Percentiles rank a stretch among this genome's conserved stretches.
phyloP scores from a whole-genome alignment of 2,329 filamentous ascomycete species.

The Basipetospora chlamydospora region DNA sequence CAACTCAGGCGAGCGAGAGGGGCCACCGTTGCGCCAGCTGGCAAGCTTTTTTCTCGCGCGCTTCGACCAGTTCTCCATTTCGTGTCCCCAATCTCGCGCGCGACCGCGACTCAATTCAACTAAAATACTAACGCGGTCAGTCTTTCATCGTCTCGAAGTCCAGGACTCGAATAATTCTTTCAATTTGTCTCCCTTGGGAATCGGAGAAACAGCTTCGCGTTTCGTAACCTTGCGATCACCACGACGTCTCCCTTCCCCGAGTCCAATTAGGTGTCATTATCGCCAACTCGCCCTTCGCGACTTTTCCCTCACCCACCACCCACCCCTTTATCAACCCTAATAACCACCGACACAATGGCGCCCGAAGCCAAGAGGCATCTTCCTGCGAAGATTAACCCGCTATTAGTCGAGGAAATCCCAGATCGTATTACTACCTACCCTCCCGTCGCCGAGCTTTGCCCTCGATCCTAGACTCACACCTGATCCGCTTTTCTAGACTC shows the following conservation, averaged over 20 bases:
- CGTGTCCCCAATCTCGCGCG: background rate
- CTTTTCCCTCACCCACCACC: background rate
- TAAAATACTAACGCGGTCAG: background rate
- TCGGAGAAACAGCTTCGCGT: background rate
- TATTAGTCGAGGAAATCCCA: slow-evolving; percentile 47
- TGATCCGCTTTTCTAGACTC: slow-evolving; percentile 31
- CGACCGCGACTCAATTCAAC: no score
- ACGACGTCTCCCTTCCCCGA: background rate
- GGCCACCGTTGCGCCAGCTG: slow-evolving; percentile 5
- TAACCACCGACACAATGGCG: slow-evolving; percentile 15
- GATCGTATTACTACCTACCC: slow-evolving; percentile 10
- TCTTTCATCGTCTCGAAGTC: no score
- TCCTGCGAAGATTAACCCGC: slow-evolving; percentile 44
- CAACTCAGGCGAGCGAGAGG: no score
- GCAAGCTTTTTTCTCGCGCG: background rate
- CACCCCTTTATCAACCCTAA: no score
- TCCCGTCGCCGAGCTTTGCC: background rate
- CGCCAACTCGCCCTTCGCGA: no score
- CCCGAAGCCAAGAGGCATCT: slow-evolving; percentile 24
- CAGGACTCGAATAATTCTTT: no score
- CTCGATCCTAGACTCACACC: slow-evolving; percentile 2
- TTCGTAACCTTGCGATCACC: background rate
- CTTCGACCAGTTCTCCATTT: background rate
- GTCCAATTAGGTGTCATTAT: slow-evolving; percentile 4
- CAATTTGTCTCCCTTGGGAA: no score